A percentile compares a stretch with the other conserved stretches of the same genome.
phyloP scores from a whole-genome alignment of 1,284 basidiomycete genomes.

The Stygiomarasmius scandens region DNA sequence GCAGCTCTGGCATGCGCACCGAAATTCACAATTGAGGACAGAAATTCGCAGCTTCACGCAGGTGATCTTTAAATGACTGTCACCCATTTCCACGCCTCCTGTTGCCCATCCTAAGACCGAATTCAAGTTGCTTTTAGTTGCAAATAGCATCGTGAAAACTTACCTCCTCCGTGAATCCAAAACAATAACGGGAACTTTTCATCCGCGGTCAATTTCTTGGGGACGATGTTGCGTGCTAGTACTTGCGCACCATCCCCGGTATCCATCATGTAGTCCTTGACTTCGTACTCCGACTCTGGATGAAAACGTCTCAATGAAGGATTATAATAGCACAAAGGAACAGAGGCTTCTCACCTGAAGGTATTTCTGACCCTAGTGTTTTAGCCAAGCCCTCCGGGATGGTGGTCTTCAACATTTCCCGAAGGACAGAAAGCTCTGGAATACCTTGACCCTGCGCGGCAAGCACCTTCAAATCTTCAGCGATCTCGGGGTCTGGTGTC shows the following conservation, averaged over 20 bases:
- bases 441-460: background rate
- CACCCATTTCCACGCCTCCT: constrained; percentile 10
- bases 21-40: constrained; percentile 17
- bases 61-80: constrained; percentile 12
- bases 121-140: background rate
- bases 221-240: background rate
- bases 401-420: background rate
- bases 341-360: background rate
- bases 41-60: constrained; percentile 13
- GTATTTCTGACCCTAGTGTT: background rate
- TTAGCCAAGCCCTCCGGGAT: background rate
- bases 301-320: background rate
- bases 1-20: constrained; percentile 2
- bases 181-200: constrained; percentile 15
- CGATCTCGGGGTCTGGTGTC: background rate
- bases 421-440: background rate
- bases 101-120: constrained; percentile 6
- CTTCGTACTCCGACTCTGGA: constrained; percentile 2
- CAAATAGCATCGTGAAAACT: background rate
- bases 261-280: background rate
- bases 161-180: constrained; percentile 17
- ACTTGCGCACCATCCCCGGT: background rate
- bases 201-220: background rate
- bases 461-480: background rate
- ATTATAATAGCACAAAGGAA: background rate